Evolutionary conservation across 257 asterid genomes (phyloP), one percentile per base, ranked within the genome.

Genomic region (Solanum medicagineum): DNA sequence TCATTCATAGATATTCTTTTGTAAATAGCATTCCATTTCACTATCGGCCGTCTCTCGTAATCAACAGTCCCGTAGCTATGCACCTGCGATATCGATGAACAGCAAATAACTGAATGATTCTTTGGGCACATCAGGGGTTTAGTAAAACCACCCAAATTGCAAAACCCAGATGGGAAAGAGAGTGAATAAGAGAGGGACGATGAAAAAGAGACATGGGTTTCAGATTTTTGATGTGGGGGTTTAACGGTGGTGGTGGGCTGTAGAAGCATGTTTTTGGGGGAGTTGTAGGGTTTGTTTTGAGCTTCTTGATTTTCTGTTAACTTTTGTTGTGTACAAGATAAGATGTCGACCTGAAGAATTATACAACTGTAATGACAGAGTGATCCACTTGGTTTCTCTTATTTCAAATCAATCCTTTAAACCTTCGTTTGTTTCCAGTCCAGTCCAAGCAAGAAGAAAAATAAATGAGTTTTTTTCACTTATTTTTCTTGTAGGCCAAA

Each of bases 11-110:
- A 90, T 83, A 97, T 90, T 84, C 89, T 88, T 93, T 90, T 95
- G 92, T 90, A 93, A 42, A 95, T 87, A 56, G 84, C 85, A 49
- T 86, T 89, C 99, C 99, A 95, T 73, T 86, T 92, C 88, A 83
- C 89, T 90, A 73, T 51, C 1, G 92, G 92, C 90, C 91, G 86
- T 86, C 56, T 92, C 89, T 95, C 98, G 65, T 86, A 92, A 80
- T 92, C 97, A 68, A 89, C 84, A 10, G 95, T 92, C 42, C 96
- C 98, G 66, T 91, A 87, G 87, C 89, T 92, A 83, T 89, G 87
- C 66, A 89, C 93, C 86, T 89, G 89, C 6, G 98, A 89, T 40
- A 87, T 63, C n/a, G 94, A 91, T 10, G 97, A 90, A 86, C 95
- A 89, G 11, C 92, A 87, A 29, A 89, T 14, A 75, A 75, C 81